Conservation (phyloP, 306 rosid species). For the Trifolium pratense region DNA sequence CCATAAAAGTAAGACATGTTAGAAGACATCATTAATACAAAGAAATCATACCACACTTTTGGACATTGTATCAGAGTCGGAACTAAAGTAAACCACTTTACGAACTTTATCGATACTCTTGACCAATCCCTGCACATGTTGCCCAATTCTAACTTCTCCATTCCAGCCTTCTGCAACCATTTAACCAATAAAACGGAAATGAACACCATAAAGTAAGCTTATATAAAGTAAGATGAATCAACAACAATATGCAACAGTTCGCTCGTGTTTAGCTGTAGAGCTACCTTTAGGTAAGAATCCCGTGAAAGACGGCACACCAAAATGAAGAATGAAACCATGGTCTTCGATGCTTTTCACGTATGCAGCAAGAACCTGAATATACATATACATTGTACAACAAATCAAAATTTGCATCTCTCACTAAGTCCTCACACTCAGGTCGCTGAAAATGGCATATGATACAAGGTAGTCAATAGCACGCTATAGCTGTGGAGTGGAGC, state of each 20-base stretch:
- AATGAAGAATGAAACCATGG: constrained; percentile 97
- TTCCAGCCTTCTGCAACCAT: constrained; percentile 50
- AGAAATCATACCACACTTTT: constrained; percentile 70
- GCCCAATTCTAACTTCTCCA: constrained; percentile 61
- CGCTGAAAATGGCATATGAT: constrained; percentile 5
- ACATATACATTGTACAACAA: neutral
- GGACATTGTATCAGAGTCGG: constrained; percentile 70
- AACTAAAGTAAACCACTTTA: constrained; percentile 75
- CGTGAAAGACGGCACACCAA: constrained; percentile 77
- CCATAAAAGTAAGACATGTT: neutral
- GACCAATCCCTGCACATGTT: constrained; percentile 81
- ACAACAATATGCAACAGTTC: constrained; percentile 23
- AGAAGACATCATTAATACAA: neutral
- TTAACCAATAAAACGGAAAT: constrained; percentile 23
- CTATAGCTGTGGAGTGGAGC: too few species aligned
- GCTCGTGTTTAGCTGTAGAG: constrained; percentile 51
- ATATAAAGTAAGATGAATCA: constrained; percentile 31
- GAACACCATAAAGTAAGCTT: neutral
- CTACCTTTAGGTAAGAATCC: constrained; percentile 78
- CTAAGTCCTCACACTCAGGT: constrained; percentile 19
- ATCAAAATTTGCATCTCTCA: constrained; percentile 11
- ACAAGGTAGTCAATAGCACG: too few species aligned
- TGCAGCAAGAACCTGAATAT: constrained; percentile 75
- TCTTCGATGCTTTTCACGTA: constrained; percentile 94
- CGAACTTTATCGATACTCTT: constrained; percentile 76